Evolutionary conservation across 257 asterid genomes (phyloP), one percentile per base, ranked within the genome.

Genomic region (Gentiana straminea): DNA sequence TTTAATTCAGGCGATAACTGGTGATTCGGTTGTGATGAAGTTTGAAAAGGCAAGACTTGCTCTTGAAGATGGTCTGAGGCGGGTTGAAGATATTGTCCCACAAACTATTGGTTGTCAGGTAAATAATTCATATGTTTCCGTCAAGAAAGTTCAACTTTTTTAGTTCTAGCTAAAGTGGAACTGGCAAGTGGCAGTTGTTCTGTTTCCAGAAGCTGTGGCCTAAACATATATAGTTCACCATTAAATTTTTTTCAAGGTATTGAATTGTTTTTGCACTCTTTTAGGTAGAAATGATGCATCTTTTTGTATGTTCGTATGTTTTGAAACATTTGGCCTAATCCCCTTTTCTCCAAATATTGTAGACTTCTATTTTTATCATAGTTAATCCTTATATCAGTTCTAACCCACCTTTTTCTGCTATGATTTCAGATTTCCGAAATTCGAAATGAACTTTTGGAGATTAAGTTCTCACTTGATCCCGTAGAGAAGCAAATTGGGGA

Each of bases 31-130:
- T 52, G 91, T 86, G 57, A 70, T 79, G 66, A 93, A 93, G 68
- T 89, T 93, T 77, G 95, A 86, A 80, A 89, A 80, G 74, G 94
- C 99, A 65, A 82, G 94, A 76, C 73, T 82, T 74, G 91, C 99
- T 54, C 81, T 93, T 57, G 84, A 76, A 73, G 95, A 86, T 74
- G 76, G 97, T 72, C 77, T 93, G 65, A 79, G 66, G 64, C 87
- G 94, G 41, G 99, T 93, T 61, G 96, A 89, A 78, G 96, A 89
- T 70, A 84, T 92, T 67, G 99, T 92, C 63, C 87, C 94, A 36
- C 92, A 81, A 74, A 58, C 84, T 70, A 93, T 89, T 65, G 89
- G 96, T 67, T 71, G 71, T 69, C 99, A 85, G 99, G 99, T 93
- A 70, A 58, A 13, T 8, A 37, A 36, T 8, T 41, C 43, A 34